Evolutionary conservation across 129 eudicot species (phyloP).

Genomic region (Solidago caesia): DNA sequence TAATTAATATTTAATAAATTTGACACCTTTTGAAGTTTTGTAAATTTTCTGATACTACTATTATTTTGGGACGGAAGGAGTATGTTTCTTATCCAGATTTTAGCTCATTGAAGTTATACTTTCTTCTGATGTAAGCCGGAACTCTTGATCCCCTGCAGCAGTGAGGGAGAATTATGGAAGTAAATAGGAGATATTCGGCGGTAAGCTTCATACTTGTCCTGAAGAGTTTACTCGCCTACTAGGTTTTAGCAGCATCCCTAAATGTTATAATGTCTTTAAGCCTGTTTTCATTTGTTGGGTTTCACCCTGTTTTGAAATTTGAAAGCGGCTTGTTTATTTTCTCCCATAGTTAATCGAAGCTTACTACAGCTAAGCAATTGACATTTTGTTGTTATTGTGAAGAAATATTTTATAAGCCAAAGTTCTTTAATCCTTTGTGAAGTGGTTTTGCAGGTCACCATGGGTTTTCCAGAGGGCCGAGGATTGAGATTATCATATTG

Average conservation of each 20-base stretch:
- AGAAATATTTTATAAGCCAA: not conserved
- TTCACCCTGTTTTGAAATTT: too few relatives aligned
- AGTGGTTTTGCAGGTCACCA: not conserved
- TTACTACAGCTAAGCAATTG: not conserved
- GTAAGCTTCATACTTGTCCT: not conserved
- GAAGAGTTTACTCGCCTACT: not conserved
- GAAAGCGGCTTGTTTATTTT: too few relatives aligned
- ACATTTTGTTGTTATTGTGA: not conserved
- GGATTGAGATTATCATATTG: not conserved
- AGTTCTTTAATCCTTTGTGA: not conserved
- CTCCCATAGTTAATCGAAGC: not conserved
- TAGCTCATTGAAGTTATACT: not conserved
- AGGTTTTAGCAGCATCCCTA: not conserved
- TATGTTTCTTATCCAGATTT: not conserved
- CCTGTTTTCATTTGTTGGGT: not conserved
- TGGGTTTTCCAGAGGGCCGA: not conserved
- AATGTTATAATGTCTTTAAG: not conserved
- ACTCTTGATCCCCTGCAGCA: not conserved
- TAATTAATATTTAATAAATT: too few relatives aligned
- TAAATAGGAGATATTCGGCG: not conserved
- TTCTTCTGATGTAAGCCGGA: not conserved
- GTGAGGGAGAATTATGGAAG: not conserved
- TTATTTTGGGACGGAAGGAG: too few relatives aligned
- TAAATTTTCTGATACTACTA: too few relatives aligned
- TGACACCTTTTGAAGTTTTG: too few relatives aligned